Evolutionary conservation across 257 asterid genomes (phyloP), one percentile per base, ranked within the genome.

Genomic region (Nicotiana attenuata): DNA sequence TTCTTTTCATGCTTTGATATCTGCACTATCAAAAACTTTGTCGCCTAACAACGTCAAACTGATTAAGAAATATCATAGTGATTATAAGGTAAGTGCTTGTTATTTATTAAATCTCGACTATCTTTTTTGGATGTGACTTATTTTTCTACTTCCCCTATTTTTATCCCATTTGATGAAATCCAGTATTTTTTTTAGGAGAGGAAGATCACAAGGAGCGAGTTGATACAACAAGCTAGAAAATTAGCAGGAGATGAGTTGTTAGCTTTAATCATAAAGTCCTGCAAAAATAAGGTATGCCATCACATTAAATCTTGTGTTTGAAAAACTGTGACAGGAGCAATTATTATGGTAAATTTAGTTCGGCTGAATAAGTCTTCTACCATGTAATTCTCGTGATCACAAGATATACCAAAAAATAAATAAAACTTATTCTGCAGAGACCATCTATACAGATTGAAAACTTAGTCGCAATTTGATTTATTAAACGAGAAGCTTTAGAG

Each of bases 181-280:
- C 66, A 5, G 13, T 57, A 7, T 64, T 28, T 41, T 4, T 68
- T 13, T 90, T 26, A 91, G 95, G 91, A 83, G 69, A 73, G 83
- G 87, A 89, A 86, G 81, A 66, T 90, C 11, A 77, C 92, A 1
- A 83, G 95, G 63, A 69, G 15, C 1, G 91, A 87, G 65, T 52
- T 90, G 90, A 82, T 91, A 81, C 88, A 81, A 26, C 78, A 55
- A 3, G 84, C 90, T 88, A 86, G 93, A 77, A 71, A 59, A 47
- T 78, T 91, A 33, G 92, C 91, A 9, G 95, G 95, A 28, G 93
- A 91, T 84, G 82, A 85, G 75, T 24, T 91, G 85, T 47, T 91
- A 87, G 68, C 76, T 81, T 50, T 29, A 4, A 80, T 90, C 80
- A 83, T 91, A 19, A 89, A 83, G 77, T 80, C 90, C 29, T 82